phyloP scores from a whole-genome alignment of 352 stramenopile species.

The Pythium sp. region DNA sequence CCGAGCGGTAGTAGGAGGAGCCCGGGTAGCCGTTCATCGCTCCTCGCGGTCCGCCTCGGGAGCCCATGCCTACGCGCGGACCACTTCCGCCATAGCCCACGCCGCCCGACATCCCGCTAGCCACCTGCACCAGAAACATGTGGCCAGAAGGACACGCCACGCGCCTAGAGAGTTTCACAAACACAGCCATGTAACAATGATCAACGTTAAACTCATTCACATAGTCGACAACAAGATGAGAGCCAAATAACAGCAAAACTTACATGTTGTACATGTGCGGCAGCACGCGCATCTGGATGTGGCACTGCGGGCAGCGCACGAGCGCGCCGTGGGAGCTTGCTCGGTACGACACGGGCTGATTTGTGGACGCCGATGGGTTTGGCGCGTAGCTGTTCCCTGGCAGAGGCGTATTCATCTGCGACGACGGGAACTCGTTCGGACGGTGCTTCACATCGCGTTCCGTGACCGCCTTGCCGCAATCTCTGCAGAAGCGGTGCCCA shows the following conservation, averaged over 20 bases:
- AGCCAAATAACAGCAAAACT: conserved; percentile 15
- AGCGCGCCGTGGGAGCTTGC: conserved; percentile 81
- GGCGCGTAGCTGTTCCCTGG: conserved; percentile 1
- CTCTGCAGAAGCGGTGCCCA: conserved; percentile 75
- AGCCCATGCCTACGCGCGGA: conserved; percentile 21
- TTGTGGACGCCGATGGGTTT: conserved; percentile 3
- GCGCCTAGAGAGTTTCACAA: conserved; percentile 32
- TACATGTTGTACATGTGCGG: conserved; percentile 91
- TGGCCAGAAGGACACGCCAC: conserved; percentile 80
- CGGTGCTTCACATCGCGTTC: conserved; percentile 69
- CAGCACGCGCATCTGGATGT: conserved; percentile 86
- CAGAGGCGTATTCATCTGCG: background rate
- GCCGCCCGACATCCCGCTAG: conserved; percentile 30
- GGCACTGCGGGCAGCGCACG: conserved; percentile 79
- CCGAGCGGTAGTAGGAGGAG: conserved; percentile 45
- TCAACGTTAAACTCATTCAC: background rate
- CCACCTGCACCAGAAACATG: conserved; percentile 86
- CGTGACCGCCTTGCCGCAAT: conserved; percentile 60
- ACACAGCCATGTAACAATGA: background rate
- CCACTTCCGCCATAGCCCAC: conserved; percentile 15
- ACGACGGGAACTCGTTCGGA: conserved; percentile 30
- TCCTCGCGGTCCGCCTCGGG: conserved; percentile 28
- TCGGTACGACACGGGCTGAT: conserved; percentile 59
- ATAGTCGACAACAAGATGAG: background rate
- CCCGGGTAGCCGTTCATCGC: conserved; percentile 48